Percentiles rank a stretch among this genome's conserved stretches.
Evolutionary conservation across 768 basidiomycete species (phyloP).

Genomic region (Rhizopogon roseolus): DNA sequence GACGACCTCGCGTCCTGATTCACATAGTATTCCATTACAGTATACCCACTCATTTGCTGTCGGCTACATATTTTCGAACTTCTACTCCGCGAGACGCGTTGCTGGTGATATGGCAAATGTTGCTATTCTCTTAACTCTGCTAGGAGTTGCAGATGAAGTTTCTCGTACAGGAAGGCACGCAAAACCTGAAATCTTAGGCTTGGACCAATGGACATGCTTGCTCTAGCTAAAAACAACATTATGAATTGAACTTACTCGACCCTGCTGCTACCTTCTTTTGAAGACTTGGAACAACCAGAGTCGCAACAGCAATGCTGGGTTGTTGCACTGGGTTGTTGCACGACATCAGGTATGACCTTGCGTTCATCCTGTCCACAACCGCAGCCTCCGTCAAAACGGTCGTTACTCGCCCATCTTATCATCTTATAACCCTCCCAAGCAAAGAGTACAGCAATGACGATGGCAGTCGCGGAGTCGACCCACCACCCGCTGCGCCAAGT

Average conservation of each 20-base stretch:
- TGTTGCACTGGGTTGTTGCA: not conserved
- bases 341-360: not conserved
- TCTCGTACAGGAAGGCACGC: not conserved
- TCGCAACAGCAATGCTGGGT: not conserved
- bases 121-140: conserved; percentile 33
- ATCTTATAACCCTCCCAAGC: conserved; percentile 42
- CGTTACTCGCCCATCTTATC: conserved; percentile 32
- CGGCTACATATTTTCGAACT: too few species aligned
- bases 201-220: too few species aligned
- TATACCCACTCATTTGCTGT: too few species aligned
- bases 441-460: conserved; percentile 36
- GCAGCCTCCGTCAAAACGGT: conserved; percentile 35
- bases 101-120: conserved; percentile 27
- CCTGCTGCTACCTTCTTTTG: too few species aligned
- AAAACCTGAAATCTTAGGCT: conserved; percentile 2
- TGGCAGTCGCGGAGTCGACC: conserved; percentile 40
- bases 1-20: too few species aligned
- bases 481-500: conserved; percentile 44
- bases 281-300: not conserved
- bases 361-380: conserved; percentile 22
- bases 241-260: too few species aligned
- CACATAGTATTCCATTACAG: too few species aligned
- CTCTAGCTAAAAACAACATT: too few species aligned
- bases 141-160: not conserved
- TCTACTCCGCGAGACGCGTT: too few species aligned